A percentile compares a stretch with the other conserved stretches of the same genome.
Conservation (phyloP, 805 yeast species). For the Saccharomycopsis sp. region DNA sequence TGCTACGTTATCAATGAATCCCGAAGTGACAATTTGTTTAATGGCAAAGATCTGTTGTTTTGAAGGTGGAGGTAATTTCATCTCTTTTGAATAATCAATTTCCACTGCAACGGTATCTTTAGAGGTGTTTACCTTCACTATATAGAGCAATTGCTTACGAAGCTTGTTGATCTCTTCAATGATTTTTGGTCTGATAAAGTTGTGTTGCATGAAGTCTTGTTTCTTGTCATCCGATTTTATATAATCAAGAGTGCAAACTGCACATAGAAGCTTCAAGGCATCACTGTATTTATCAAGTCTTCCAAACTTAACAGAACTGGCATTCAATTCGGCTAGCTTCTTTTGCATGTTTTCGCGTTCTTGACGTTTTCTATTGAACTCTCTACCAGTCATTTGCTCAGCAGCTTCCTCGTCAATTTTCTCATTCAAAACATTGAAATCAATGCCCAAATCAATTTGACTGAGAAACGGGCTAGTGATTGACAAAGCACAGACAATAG, state of each 20-base stretch:
- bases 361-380: constrained; percentile 33
- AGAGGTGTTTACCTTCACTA: constrained; percentile 61
- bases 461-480: constrained; percentile 87
- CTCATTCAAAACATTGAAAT: constrained; percentile 20
- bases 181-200: constrained; percentile 69
- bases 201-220: constrained; percentile 42
- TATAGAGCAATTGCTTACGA: constrained; percentile 69
- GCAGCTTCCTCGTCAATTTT: constrained; percentile 23
- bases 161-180: constrained; percentile 83
- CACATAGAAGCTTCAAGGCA: constrained; percentile 66
- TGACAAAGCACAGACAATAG: constrained; percentile 84
- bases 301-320: constrained; percentile 54
- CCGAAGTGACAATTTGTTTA: constrained; percentile 89
- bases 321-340: constrained; percentile 45
- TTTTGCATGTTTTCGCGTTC: constrained; percentile 33
- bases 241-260: constrained; percentile 82
- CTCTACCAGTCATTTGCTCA: constrained; percentile 28
- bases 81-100: constrained; percentile 32
- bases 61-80: constrained; percentile 61
- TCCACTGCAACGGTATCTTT: constrained; percentile 52
- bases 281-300: constrained; percentile 72
- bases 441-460: constrained; percentile 67
- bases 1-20: constrained; percentile 87
- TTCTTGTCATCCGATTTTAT: constrained; percentile 42
- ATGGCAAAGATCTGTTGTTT: constrained; percentile 65